Base-by-base conservation (phyloP, 129 eudicot species). In the Dittrichia graveolens region DNA sequence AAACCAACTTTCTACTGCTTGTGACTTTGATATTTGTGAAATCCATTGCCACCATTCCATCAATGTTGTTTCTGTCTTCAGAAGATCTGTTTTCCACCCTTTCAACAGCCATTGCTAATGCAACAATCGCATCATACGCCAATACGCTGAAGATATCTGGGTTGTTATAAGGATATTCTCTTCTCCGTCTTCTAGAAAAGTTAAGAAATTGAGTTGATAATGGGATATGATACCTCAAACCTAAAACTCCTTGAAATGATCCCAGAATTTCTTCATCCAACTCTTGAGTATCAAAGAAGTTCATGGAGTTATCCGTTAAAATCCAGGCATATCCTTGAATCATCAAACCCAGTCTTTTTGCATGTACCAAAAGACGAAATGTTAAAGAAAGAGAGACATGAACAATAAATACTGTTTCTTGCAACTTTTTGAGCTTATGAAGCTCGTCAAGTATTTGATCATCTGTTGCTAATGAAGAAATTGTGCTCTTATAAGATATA, bases 121-220 rank as follows among this genome's bases (percentile, higher is more conserved):
- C 83, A 63, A 59, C 71, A 18, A 56, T 49, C 4, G 83, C 71
- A 82, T 87, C 89, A 81, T 87, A 87, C 57, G 85, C 89, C 83
- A 75, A 69, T 5, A 87, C 8, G 46, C 78, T 82, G n/a, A 24
- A 50, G 11, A 69, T 56, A 68, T 47, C 69, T 6, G 61, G 71
- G 6, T 73, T 14, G 10, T 3, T 18, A 5, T 12, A 16, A 3
- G 44, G 53, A 45, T 41, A 49, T 46, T 71, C 67, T 62, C 31
- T 77, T 38, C 47, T 62, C 88, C 70, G 81, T 46, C 86, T 67
- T 47, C 37, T 47, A 4, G 46, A 44, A 40, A 81, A 68, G 9
- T 49, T 60, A 9, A 12, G 56, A 3, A 84, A 66, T 48, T 66
- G 42, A 4, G 4, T 50, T 56, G 92, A 74, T 4, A 39, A 13